Percentiles rank a stretch among this genome's conserved stretches.
Evolutionary conservation across 768 basidiomycete species (phyloP).

Genomic region (Xanthoconium stramineum): DNA sequence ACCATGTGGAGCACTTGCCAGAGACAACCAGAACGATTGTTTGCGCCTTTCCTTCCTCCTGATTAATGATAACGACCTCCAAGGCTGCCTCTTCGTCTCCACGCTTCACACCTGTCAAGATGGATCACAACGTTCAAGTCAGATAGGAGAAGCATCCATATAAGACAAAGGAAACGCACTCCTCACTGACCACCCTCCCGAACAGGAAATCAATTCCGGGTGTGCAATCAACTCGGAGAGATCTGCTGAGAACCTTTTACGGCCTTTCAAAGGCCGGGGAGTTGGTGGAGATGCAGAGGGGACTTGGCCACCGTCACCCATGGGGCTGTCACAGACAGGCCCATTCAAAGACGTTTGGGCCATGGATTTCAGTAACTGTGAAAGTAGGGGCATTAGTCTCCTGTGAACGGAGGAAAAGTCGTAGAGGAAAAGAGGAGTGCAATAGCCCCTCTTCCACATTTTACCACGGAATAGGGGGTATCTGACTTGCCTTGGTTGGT

Average conservation of each 20-base stretch:
- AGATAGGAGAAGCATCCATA: neutral
- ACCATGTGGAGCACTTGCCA: slow-evolving; percentile 32
- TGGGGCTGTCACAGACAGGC: too few relatives aligned
- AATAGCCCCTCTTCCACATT: too few relatives aligned
- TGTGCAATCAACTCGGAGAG: slow-evolving; percentile 44
- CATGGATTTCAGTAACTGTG: too few relatives aligned
- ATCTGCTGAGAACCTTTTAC: slow-evolving; percentile 57
- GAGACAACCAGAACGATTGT: slow-evolving; percentile 47
- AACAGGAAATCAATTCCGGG: slow-evolving; percentile 33
- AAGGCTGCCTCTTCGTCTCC: slow-evolving; percentile 69
- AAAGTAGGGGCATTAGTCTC: too few relatives aligned
- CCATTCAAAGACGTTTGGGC: too few relatives aligned
- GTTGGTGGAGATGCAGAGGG: too few relatives aligned
- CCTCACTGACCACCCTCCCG: slow-evolving; percentile 38
- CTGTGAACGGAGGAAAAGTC: too few relatives aligned
- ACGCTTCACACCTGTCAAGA: slow-evolving; percentile 40
- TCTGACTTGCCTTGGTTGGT: too few relatives aligned
- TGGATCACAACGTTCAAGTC: neutral
- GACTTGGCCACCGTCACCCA: too few relatives aligned
- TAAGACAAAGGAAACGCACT: slow-evolving; percentile 33
- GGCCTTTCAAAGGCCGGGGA: slow-evolving; percentile 33
- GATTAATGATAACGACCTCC: slow-evolving; percentile 40
- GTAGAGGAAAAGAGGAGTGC: too few relatives aligned
- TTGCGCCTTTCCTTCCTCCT: neutral
- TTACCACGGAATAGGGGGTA: too few relatives aligned